Evolutionary conservation across 2,329 filamentous ascomycete genomes (phyloP).

Genomic region (Fusarium humuli): DNA sequence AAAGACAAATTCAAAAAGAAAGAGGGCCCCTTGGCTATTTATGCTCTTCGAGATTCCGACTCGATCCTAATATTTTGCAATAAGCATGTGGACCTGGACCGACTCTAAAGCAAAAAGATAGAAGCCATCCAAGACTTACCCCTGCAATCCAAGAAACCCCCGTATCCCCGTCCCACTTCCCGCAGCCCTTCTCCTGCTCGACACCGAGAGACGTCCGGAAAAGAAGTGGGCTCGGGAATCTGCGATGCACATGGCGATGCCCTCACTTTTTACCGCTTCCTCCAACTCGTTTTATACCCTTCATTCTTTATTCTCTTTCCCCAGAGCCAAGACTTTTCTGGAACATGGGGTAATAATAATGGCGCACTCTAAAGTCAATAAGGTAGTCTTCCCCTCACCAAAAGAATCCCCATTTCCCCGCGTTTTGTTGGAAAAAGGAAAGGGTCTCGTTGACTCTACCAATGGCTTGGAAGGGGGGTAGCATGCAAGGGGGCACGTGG

Average conservation of each 20-base stretch:
- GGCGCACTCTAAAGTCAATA: constrained; percentile 30
- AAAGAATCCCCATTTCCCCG: constrained; percentile 44
- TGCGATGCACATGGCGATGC: constrained; percentile 19
- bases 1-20: constrained; percentile 1
- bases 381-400: constrained; percentile 32
- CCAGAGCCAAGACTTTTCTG: constrained; percentile 32
- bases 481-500: constrained; percentile 20
- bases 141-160: constrained; percentile 4
- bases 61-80: constrained; percentile 7
- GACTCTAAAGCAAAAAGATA: constrained; percentile 2
- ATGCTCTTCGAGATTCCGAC: constrained; percentile 26
- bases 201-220: constrained; percentile 45
- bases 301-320: not conserved
- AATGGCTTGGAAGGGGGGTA: constrained; percentile 1
- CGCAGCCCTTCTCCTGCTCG: constrained; percentile 10
- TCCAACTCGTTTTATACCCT: constrained; percentile 27
- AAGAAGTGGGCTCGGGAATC: constrained; percentile 36
- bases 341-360: constrained; percentile 40
- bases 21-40: constrained; percentile 39
- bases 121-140: constrained; percentile 25
- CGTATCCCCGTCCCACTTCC: constrained; percentile 1
- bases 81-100: constrained; percentile 32
- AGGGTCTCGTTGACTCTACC: not conserved
- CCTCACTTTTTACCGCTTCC: constrained; percentile 36
- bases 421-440: constrained; percentile 31